Evolutionary conservation across 2,329 filamentous ascomycete genomes (phyloP), one percentile per base, ranked within the genome.

Genomic region (Talaromyces sp.): DNA sequence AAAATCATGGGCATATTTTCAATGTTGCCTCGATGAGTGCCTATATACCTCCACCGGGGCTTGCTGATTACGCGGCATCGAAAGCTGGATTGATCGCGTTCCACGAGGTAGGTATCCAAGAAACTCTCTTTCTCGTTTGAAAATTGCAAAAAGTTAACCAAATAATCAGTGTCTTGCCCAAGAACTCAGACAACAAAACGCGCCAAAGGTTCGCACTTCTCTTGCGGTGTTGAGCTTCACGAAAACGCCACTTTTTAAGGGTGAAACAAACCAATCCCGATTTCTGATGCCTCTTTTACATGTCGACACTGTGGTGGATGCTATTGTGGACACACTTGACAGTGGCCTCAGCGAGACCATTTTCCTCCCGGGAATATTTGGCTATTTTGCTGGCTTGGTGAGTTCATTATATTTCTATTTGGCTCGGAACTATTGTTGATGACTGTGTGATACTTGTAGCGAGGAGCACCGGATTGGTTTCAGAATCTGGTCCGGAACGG

Each of bases 21-120:
- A 69, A 67, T 33, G 52, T 70, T 36, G 30, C 66, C 0, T 68
- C 67, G 4, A 63, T 70, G 65, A 69, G 67, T 53, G 66, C 68
- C 10, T 68, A 66, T 62, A 64, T 70, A 1, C 64, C 66, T 1
- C 68, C 68, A 11, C 49, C 67, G 17, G 66, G 65, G 2, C 51
- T 70, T 17, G 68, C 67, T 4, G 68, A 70, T 53, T 70, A 69
- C 39, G 59, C 63, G 5, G 67, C 65, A 1, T 69, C 68, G 1
- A 70, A 70, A 60, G 65, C 68, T 1, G 68, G 67, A n/a, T 54
- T 70, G 55, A 58, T 69, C 52, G 66, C 65, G 4, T 66, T 70
- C 32, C 64, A 69, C 42, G 68, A 69, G 62, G 64, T 64, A 51
- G 3, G 10, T 33, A 5, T 13, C 32, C 4, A 4, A 36, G 42